A percentile compares a stretch with the other conserved stretches of the same genome.
phyloP scores from a whole-genome alignment of 75 land plant genomes.

The Pseudotsuga menziesii region DNA sequence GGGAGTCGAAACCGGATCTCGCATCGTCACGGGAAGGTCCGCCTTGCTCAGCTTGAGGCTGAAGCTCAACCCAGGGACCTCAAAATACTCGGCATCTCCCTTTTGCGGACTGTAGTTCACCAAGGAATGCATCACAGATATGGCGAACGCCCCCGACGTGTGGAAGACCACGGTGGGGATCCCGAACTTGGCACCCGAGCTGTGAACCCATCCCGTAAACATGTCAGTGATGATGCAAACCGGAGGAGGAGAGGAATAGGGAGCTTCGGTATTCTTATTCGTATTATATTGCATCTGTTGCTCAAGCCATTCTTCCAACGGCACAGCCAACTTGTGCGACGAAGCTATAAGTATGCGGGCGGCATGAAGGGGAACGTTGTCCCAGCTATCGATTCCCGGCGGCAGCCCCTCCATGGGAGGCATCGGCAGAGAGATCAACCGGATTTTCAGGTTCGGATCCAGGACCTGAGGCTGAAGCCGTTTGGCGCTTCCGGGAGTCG shows the following conservation, averaged over 20 bases:
- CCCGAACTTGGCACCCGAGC: slow-evolving; percentile 21
- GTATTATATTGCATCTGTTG: neutral
- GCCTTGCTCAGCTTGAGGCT: neutral
- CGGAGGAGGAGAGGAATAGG: neutral
- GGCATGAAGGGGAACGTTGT: slow-evolving; percentile 12
- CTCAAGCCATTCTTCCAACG: neutral
- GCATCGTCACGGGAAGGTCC: neutral
- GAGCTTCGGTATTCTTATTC: too few relatives aligned
- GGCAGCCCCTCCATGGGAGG: neutral
- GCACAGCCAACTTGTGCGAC: slow-evolving; percentile 14
- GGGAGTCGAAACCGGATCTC: neutral
- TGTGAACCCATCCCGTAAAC: slow-evolving; percentile 21
- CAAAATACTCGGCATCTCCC: neutral
- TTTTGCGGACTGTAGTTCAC: neutral
- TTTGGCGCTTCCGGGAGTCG: neutral
- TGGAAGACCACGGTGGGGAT: slow-evolving; percentile 36
- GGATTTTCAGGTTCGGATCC: neutral
- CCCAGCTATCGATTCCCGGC: neutral
- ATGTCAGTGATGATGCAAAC: slow-evolving; percentile 44
- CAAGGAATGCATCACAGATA: slow-evolving; percentile 5
- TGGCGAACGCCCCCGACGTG: slow-evolving; percentile 17
- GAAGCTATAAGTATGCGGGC: slow-evolving; percentile 11
- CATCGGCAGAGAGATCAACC: neutral
- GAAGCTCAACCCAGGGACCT: neutral
- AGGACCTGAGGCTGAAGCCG: neutral